Conservation (phyloP, 2,329 filamentous ascomycete species). For the Pyrenochaeta sp. region DNA sequence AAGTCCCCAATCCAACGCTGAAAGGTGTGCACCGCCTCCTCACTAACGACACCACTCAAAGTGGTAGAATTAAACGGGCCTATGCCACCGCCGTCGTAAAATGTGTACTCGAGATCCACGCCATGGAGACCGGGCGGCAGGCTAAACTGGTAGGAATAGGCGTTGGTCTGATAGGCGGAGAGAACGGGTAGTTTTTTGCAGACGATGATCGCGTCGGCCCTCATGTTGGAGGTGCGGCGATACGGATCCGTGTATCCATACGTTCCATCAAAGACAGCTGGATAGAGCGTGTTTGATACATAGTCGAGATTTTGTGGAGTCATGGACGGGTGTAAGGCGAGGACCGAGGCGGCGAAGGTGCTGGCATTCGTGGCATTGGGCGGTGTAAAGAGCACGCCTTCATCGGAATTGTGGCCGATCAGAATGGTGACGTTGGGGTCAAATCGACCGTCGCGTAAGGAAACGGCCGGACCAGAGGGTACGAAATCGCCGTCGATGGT, state of each 20-base stretch:
- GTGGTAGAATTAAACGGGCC: no score
- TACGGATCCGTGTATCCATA: slow-evolving; percentile 4
- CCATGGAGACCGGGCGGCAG: slow-evolving; percentile 11
- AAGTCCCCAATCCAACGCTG: no score
- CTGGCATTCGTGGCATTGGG: no score
- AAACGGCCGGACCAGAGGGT: slow-evolving; percentile 55
- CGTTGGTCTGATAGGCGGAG: slow-evolving; percentile 1
- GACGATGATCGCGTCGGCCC: not conserved
- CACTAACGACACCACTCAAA: no score
- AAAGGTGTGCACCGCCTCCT: no score
- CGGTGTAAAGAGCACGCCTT: slow-evolving; percentile 22
- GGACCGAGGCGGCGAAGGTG: no score
- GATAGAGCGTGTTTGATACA: slow-evolving; percentile 23
- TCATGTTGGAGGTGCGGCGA: not conserved
- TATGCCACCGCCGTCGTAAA: no score
- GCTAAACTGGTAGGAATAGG: slow-evolving; percentile 14
- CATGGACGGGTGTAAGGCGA: slow-evolving; percentile 27
- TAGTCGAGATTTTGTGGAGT: no score
- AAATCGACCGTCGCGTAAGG: slow-evolving; percentile 55
- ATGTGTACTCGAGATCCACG: slow-evolving; percentile 9
- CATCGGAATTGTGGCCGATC: slow-evolving; percentile 40
- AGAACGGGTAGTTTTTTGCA: slow-evolving; percentile 11
- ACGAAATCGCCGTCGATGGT: slow-evolving; percentile 60
- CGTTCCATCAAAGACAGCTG: slow-evolving; percentile 12
- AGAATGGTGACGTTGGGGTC: slow-evolving; percentile 56